Evolutionary conservation across 306 rosid species (phyloP).

Genomic region (Pterocarpus macrocarpus): DNA sequence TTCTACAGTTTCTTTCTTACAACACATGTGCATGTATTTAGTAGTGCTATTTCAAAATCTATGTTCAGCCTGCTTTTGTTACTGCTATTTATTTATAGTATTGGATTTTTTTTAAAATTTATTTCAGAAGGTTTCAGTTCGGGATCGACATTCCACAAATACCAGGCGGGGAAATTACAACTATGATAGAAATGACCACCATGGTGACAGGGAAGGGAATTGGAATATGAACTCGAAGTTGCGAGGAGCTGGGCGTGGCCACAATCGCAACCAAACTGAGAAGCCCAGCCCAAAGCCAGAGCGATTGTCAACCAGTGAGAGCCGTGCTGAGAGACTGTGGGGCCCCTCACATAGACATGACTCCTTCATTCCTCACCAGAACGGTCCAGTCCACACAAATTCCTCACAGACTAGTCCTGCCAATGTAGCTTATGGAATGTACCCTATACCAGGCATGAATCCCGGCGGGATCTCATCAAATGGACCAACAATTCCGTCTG

Average conservation of each 20-base stretch:
- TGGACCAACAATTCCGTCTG: constrained; percentile 79
- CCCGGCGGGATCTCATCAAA: constrained; percentile 73
- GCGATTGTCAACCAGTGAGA: constrained; percentile 72
- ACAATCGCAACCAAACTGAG: constrained; percentile 75
- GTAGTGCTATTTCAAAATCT: constrained; percentile 26
- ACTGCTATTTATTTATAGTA: constrained; percentile 3
- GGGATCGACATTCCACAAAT: constrained; percentile 79
- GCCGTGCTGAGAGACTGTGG: constrained; percentile 84
- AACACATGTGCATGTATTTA: neutral
- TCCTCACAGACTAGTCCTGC: constrained; percentile 65
- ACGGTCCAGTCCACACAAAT: constrained; percentile 80
- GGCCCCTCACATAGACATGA: constrained; percentile 76
- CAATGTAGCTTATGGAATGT: constrained; percentile 79
- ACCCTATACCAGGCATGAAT: constrained; percentile 78
- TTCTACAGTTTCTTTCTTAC: constrained; percentile 13
- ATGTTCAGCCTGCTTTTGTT: neutral
- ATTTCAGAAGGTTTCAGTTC: constrained; percentile 77
- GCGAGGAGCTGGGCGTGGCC: constrained; percentile 77
- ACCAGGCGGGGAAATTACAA: constrained; percentile 79
- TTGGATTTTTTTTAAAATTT: constrained; percentile 25
- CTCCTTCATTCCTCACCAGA: constrained; percentile 62
- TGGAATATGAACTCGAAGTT: constrained; percentile 82
- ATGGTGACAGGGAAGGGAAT: constrained; percentile 86
- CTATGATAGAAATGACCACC: constrained; percentile 83
- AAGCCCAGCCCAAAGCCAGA: constrained; percentile 71